Evolutionary conservation across 176 grass and related monocot species (phyloP).

Genomic region (Microstegium vimineum): DNA sequence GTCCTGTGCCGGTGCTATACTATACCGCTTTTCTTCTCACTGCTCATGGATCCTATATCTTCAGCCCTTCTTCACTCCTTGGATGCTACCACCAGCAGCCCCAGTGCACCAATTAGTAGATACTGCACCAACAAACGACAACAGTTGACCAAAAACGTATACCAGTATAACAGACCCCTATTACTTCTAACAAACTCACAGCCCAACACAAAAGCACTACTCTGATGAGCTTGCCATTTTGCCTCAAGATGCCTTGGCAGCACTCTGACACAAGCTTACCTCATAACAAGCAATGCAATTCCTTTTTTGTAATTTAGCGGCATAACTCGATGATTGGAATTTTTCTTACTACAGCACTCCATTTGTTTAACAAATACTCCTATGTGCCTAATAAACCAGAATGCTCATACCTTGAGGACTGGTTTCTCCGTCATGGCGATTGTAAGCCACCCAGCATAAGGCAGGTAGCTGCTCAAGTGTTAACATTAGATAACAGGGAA

Average conservation of each 20-base stretch:
- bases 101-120: slow-evolving; percentile 66
- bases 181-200: neutral
- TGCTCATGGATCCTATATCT: neutral
- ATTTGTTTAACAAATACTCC: neutral
- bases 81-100: slow-evolving; percentile 58
- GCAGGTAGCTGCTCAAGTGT: slow-evolving; percentile 54
- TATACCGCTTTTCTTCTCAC: neutral
- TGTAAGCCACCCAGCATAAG: slow-evolving; percentile 76
- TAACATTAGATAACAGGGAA: neutral
- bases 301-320: neutral
- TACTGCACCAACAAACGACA: slow-evolving; percentile 49
- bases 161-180: neutral
- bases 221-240: neutral
- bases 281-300: neutral
- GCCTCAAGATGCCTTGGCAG: neutral
- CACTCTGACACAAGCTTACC: neutral
- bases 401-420: slow-evolving; percentile 52
- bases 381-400: slow-evolving; percentile 8
- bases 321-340: neutral
- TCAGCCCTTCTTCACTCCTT: slow-evolving; percentile 53
- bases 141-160: neutral
- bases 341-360: neutral
- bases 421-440: slow-evolving; percentile 85
- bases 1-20: neutral
- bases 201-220: neutral